These are phyloP conservation scores for Russula ochroleuca DNA, from an alignment of 768 basidiomycete species.

Conservation along the genomic window DNA sequence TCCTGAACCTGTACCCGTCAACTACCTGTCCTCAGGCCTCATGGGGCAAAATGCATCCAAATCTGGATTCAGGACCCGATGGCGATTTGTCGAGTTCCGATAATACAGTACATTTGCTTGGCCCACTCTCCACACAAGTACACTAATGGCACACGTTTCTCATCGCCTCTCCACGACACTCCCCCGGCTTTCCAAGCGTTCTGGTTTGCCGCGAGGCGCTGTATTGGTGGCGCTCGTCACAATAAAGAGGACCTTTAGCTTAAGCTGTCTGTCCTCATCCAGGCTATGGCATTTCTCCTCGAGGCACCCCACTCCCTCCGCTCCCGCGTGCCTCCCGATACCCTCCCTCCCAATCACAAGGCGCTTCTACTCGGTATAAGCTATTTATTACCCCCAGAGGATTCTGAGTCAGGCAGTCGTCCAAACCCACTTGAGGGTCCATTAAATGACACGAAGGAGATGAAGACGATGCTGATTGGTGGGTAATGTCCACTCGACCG, in stretches of 20 bases:
- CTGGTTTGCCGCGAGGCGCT: too few species aligned
- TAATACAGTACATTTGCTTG: too few species aligned
- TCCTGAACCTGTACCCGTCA: too few species aligned
- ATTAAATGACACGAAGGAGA: slow-evolving; percentile 13
- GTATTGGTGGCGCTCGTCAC: not conserved
- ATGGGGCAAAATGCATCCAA: too few species aligned
- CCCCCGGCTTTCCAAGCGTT: too few species aligned
- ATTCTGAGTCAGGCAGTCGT: not conserved
- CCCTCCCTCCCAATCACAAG: not conserved
- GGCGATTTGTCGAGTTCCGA: too few species aligned
- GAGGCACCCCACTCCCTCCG: not conserved
- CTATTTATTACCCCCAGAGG: not conserved
- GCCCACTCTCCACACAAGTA: too few species aligned
- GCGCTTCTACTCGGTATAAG: slow-evolving; percentile 1
- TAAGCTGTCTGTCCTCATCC: not conserved
- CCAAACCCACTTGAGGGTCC: slow-evolving; percentile 7
- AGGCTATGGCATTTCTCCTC: not conserved
- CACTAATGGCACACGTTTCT: too few species aligned
- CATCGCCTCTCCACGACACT: too few species aligned
- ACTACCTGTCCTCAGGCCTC: too few species aligned
- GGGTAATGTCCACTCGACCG: not conserved
- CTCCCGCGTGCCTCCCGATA: not conserved
- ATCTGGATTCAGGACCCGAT: too few species aligned
- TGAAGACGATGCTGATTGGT: slow-evolving; percentile 18
- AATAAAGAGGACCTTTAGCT: not conserved